Conservation (phyloP, 306 rosid species). For the Cucurbita ficifolia region DNA sequence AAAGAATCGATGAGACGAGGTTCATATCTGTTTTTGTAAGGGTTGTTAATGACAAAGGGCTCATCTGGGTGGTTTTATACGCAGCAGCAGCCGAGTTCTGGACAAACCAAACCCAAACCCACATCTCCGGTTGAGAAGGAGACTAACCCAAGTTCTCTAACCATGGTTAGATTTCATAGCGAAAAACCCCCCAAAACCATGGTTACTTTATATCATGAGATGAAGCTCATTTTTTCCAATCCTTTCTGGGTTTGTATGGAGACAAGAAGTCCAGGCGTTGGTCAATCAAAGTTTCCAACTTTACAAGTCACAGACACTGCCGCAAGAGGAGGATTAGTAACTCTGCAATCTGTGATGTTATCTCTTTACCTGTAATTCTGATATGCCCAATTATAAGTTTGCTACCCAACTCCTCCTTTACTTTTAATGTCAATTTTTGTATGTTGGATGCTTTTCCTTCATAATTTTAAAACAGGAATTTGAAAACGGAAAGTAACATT, state of each 20-base stretch:
- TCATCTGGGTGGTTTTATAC: neutral
- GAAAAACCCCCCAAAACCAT: slow-evolving; percentile 16
- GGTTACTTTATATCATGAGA: slow-evolving; percentile 33
- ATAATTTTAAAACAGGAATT: too few relatives aligned
- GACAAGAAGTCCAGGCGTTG: too few relatives aligned
- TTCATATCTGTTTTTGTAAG: neutral
- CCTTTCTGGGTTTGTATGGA: neutral
- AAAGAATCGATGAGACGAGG: neutral
- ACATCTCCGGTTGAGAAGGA: neutral
- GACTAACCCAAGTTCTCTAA: slow-evolving; percentile 17
- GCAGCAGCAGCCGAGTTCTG: neutral
- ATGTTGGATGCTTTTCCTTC: too few relatives aligned
- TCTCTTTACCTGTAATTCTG: too few relatives aligned
- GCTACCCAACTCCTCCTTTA: too few relatives aligned
- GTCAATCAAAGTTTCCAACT: too few relatives aligned
- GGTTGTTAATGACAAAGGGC: neutral
- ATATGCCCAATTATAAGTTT: too few relatives aligned
- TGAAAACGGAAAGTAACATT: too few relatives aligned
- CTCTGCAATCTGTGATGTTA: too few relatives aligned
- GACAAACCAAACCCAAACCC: neutral
- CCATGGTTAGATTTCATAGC: slow-evolving; percentile 33
- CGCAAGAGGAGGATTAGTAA: too few relatives aligned
- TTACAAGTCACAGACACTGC: too few relatives aligned
- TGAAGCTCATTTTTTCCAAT: neutral
- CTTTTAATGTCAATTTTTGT: too few relatives aligned